A percentile compares a stretch with the other conserved stretches of the same genome.
Conservation (phyloP, 2,329 filamentous ascomycete genomes). For the Ascochyta fabae region DNA sequence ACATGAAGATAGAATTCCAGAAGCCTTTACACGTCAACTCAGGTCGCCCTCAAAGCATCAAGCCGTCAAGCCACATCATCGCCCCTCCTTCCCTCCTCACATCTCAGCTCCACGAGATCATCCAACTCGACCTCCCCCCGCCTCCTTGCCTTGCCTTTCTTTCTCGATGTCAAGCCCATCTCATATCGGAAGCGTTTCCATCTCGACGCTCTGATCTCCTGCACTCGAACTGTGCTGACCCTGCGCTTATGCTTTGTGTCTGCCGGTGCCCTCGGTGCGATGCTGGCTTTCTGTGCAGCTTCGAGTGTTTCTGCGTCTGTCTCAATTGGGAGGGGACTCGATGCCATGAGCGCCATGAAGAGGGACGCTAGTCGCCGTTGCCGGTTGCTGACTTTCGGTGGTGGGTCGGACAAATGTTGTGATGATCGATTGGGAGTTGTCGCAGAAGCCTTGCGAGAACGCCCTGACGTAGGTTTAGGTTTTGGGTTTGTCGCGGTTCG, state of each 20-base stretch:
- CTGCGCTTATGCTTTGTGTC: background rate
- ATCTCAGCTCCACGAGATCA: conserved; percentile 72
- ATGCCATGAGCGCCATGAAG: conserved; percentile 26
- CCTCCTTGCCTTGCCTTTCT: conserved; percentile 11
- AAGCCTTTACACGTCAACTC: background rate
- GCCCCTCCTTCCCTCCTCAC: conserved; percentile 68
- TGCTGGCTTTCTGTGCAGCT: conserved; percentile 19
- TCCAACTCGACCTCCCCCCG: conserved; percentile 6
- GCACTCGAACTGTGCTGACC: background rate
- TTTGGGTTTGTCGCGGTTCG: background rate
- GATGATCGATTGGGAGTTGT: background rate
- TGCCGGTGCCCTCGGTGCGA: conserved; percentile 7
- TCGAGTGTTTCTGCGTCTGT: conserved; percentile 26
- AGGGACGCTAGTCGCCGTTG: conserved; percentile 25
- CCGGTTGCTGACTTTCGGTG: conserved; percentile 13
- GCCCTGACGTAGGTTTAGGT: background rate
- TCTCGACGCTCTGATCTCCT: conserved; percentile 17
- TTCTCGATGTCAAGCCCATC: conserved; percentile 18
- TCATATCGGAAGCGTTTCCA: conserved; percentile 26
- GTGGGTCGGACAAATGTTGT: background rate
- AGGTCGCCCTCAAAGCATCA: background rate
- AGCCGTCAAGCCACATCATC: background rate
- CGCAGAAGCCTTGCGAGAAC: background rate
- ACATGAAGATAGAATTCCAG: conserved; percentile 14
- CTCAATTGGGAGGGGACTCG: conserved; percentile 25